These are phyloP conservation scores for Miscanthus lutarioriparius DNA, from an alignment of 176 grass and related monocot species.

Conservation along the genomic window DNA sequence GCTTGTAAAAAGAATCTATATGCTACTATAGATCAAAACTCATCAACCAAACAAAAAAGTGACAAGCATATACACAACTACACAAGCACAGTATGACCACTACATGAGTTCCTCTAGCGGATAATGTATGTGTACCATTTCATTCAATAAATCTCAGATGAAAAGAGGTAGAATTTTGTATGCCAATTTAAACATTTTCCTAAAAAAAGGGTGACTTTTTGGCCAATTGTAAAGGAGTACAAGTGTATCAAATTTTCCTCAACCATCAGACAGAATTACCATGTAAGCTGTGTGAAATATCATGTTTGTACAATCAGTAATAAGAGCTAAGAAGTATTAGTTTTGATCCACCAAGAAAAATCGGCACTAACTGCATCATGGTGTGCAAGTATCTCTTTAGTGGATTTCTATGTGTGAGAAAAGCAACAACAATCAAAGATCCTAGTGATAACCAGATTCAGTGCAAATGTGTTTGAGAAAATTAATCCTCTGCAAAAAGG, in stretches of 20 bases:
- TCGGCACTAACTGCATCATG: not conserved
- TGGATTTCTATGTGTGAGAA: not conserved
- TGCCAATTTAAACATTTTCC: not conserved
- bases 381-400: not conserved
- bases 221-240: not conserved
- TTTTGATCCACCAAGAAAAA: not conserved
- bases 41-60: not conserved
- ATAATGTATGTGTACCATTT: not conserved
- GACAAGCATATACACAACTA: not conserved
- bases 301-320: not conserved
- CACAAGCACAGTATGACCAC: not conserved
- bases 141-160: not conserved
- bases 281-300: not conserved
- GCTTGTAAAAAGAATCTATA: constrained; percentile 16
- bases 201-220: not conserved
- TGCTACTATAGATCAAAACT: not conserved
- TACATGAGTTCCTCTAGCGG: not conserved
- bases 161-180: constrained; percentile 4
- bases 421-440: not conserved
- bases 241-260: constrained; percentile 5
- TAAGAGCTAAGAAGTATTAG: not conserved
- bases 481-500: not conserved
- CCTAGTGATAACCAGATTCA: not conserved
- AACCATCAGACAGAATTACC: not conserved
- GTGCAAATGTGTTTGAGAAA: not conserved